Evolutionary conservation across 1,284 basidiomycete species (phyloP), one percentile per base, ranked within the genome.

Genomic region (Heliocybe sulcata): DNA sequence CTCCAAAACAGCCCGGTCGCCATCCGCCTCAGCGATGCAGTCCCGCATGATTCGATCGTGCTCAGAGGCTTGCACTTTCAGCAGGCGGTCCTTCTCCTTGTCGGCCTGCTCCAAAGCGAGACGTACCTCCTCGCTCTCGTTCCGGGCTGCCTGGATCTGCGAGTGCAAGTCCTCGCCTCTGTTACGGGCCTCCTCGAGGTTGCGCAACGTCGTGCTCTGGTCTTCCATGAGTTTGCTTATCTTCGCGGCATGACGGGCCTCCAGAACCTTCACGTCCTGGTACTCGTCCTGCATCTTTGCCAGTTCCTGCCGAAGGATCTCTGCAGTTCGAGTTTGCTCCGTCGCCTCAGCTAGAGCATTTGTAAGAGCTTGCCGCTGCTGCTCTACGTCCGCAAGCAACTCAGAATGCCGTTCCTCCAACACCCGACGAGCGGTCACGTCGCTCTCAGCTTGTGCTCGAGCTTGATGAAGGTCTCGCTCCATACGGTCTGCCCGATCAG

Each of bases 21-120:
- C 92, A 63, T 95, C 91, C 6, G 93, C 90, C 67, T 96, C 93
- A 1, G 90, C 90, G 48, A 90, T 86, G 63, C 92, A 90, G 67
- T 95, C 92, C 1, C 92, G 80, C 65, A 97, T 82, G 52, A 87
- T 77, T 16, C 88, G 79, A 58, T 95, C 92, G 61, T 93, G 89
- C 65, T 94, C 91, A 4, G 77, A 82, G 3, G 87, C 84, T 65
- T 93, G 90, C 3, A 76, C 78, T 53, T 77, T 81, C 54, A 94
- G 72, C 19, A 92, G 73, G 20, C 84, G 75, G 58, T 94, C 90
- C 65, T 91, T 87, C 68, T 93, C 88, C 55, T 71, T 71, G 51
- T 81, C 79, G 0, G 86, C 81, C 55, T 88, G 82, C 53, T 72
- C 77, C 52, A 94, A 69, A 38, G 88, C 85, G 42, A 73, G 72